These are phyloP conservation scores for Talaromyces trachyspermus DNA, from an alignment of 495 filamentous ascomycete genomes.

Conservation along the genomic window DNA sequence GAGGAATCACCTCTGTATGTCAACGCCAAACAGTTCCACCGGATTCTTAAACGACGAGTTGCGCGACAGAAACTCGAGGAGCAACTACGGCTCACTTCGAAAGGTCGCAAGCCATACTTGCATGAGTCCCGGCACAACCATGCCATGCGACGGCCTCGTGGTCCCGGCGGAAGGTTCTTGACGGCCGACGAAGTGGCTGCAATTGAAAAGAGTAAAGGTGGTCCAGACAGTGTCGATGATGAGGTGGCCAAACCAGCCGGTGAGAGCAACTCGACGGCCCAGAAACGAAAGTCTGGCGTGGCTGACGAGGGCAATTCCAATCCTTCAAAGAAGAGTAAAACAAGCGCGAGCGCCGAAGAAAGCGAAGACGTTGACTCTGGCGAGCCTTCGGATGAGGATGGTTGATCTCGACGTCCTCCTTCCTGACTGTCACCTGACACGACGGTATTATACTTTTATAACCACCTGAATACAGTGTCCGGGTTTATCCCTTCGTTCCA, in stretches of 20 bases:
- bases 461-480: no score
- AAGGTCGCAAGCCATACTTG: conserved; percentile 93
- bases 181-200: conserved; percentile 96
- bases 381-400: conserved; percentile 41
- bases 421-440: neutral
- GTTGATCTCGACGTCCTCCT: conserved; percentile 20
- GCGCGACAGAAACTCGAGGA: conserved; percentile 92
- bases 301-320: conserved; percentile 32
- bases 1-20: conserved; percentile 96
- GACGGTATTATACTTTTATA: no score
- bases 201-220: conserved; percentile 58
- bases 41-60: conserved; percentile 88
- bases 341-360: conserved; percentile 37
- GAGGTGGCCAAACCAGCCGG: conserved; percentile 16
- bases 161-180: conserved; percentile 93
- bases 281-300: conserved; percentile 47
- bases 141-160: conserved; percentile 91
- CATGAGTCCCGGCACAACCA: conserved; percentile 99
- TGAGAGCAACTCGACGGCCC: conserved; percentile 22
- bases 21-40: conserved; percentile 98
- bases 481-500: neutral
- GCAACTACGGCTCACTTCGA: conserved; percentile 79
- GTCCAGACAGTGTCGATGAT: conserved; percentile 31
- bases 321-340: conserved; percentile 42
- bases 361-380: conserved; percentile 44